Evolutionary conservation across 129 eudicot species (phyloP).

Genomic region (Erigeron canadensis): DNA sequence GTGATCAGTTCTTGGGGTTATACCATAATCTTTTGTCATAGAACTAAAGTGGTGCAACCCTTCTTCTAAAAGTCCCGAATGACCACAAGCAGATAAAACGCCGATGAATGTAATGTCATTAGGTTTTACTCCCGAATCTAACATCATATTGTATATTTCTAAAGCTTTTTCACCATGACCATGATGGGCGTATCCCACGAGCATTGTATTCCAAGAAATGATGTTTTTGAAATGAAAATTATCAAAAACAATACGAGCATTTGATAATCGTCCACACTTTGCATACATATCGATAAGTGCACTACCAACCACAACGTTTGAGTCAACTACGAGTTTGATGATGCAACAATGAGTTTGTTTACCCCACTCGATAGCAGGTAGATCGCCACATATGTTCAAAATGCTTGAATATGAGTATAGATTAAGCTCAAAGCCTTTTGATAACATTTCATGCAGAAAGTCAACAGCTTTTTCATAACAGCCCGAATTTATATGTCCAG

Average conservation of each 20-base stretch:
- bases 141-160: conserved; percentile 51
- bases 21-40: conserved; percentile 43
- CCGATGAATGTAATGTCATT: conserved; percentile 61
- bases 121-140: conserved; percentile 44
- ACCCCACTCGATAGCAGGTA: conserved; percentile 78
- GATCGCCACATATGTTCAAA: conserved; percentile 67
- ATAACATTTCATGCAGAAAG: conserved; percentile 47
- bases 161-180: conserved; percentile 57
- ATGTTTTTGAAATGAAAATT: conserved; percentile 52
- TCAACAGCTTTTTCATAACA: conserved; percentile 39
- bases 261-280: conserved; percentile 60
- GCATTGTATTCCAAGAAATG: conserved; percentile 76
- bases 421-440: conserved; percentile 50
- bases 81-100: conserved; percentile 79
- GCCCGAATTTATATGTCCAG: conserved; percentile 48
- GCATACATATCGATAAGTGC: conserved; percentile 76
- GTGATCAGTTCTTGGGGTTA: conserved; percentile 62
- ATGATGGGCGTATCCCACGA: conserved; percentile 74
- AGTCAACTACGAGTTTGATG: conserved; percentile 44
- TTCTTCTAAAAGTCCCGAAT: conserved; percentile 57
- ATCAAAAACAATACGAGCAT: conserved; percentile 56
- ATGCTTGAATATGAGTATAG: conserved; percentile 63
- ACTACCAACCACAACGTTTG: conserved; percentile 68
- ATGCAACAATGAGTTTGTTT: conserved; percentile 63
- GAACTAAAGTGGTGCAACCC: conserved; percentile 49